Evolutionary conservation across 805 yeast genomes (phyloP), one percentile per base, ranked within the genome.

Genomic region (Yarrowia osloensis): DNA sequence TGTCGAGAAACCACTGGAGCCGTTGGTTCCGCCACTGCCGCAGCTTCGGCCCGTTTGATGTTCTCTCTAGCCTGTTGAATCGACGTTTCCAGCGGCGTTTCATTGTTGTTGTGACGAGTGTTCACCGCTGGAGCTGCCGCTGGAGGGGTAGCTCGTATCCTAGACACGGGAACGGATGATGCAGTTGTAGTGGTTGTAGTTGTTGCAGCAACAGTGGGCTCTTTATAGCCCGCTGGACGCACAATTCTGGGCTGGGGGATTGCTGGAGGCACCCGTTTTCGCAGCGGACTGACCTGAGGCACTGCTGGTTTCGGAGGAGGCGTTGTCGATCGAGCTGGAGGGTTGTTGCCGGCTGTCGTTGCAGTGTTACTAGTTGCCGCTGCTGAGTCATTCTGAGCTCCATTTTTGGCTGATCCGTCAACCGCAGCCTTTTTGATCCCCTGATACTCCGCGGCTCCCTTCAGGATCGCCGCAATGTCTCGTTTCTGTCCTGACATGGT

Each of bases 381-480:
- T 6, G 22, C 42, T 6, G 42, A 9, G 22, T 37, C n/a, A n/a
- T n/a, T 26, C 5, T 31, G 13, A 6, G 33, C 11, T 4, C 19
- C 31, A 3, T 44, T 44, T 15, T 24, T 7, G 6, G 0, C 26
- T 12, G 54, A 4, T 0, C 13, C 24, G 1, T 50, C 57, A 15
- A 50, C 40, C 1, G 49, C 63, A 3, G 28, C 15, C 49, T 57
- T 57, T 15, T 57, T 57, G 5, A 22, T 7, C 7, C 63, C 63
- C 37, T 57, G 49, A 26, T 39, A 40, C 26, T 57, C 63, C 9
- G 35, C 63, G 3, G 37, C 63, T 0, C 63, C 63, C 8, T 28
- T n/a, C 19, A 57, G 28, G 4, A 57, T 57, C 2, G 63, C 63
- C 7, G 63, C 63, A 40, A 57, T 57, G 49, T 57, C 63, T 28